A percentile compares a stretch with the other conserved stretches of the same genome.
These are phyloP conservation scores for Fomitopsis betulina DNA, from an alignment of 1,284 basidiomycete species.

Conservation along the genomic window DNA sequence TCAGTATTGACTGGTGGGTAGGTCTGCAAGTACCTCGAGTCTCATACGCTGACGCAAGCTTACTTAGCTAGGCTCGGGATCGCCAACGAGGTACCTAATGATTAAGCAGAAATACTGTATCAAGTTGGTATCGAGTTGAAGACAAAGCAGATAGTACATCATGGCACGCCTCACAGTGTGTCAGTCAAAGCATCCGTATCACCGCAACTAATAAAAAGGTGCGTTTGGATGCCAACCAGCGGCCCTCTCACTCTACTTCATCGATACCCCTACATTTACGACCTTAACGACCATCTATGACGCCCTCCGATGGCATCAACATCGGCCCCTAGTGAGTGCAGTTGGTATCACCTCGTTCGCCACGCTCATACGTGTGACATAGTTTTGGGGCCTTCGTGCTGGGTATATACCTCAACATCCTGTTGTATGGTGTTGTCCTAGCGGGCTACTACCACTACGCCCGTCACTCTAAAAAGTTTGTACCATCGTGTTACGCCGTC, in stretches of 20 bases:
- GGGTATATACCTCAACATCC: background rate
- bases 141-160: too few relatives aligned
- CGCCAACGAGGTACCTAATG: too few relatives aligned
- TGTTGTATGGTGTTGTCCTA: background rate
- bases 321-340: background rate
- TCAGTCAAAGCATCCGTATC: background rate
- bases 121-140: background rate
- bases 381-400: background rate
- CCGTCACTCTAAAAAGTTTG: background rate
- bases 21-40: too few relatives aligned
- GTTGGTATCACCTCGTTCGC: background rate
- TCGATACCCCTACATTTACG: background rate
- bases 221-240: background rate
- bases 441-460: conserved; percentile 1
- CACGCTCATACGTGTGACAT: background rate
- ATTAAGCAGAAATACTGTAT: too few relatives aligned
- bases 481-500: too few relatives aligned
- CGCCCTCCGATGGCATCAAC: background rate
- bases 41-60: too few relatives aligned
- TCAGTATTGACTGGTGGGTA: too few relatives aligned
- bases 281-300: background rate
- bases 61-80: too few relatives aligned
- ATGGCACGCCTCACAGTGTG: background rate
- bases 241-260: background rate
- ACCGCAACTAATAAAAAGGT: background rate